Evolutionary conservation across 83 land plant genomes (phyloP).

Genomic region (Picea engelmannii): DNA sequence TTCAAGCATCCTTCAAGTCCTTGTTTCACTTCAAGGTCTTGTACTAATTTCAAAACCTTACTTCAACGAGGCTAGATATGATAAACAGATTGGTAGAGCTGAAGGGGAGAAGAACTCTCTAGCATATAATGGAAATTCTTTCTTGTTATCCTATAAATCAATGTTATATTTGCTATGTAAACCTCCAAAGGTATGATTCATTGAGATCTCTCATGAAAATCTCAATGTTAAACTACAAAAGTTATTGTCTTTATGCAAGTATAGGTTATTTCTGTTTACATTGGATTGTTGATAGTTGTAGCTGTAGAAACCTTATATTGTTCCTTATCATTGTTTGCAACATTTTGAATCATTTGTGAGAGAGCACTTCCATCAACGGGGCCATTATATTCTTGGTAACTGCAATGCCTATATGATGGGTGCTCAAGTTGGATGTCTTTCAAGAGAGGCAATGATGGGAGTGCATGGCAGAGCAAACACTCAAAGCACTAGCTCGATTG

Average conservation of each 20-base stretch:
- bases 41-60: slow-evolving; percentile 96
- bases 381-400: neutral
- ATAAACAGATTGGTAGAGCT: slow-evolving; percentile 66
- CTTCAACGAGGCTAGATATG: slow-evolving; percentile 97
- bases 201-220: neutral
- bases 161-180: slow-evolving; percentile 79
- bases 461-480: slow-evolving; percentile 10
- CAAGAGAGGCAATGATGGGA: slow-evolving; percentile 8
- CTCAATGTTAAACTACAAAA: neutral
- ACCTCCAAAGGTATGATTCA: slow-evolving; percentile 79
- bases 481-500: slow-evolving; percentile 57
- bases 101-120: slow-evolving; percentile 94
- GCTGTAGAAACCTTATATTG: neutral
- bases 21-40: slow-evolving; percentile 90
- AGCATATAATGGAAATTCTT: slow-evolving; percentile 86
- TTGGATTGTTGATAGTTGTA: neutral
- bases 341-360: slow-evolving; percentile 85
- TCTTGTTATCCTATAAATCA: slow-evolving; percentile 78
- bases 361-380: slow-evolving; percentile 63
- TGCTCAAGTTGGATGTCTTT: slow-evolving; percentile 59
- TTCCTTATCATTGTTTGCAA: slow-evolving; percentile 32
- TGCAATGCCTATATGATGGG: slow-evolving; percentile 72
- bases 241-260: neutral
- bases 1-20: slow-evolving; percentile 90
- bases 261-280: neutral